Percentiles rank a stretch among this genome's conserved stretches.
These are phyloP conservation scores for Coemansia sp. DNA, from an alignment of 192 early-diverging fungal species.

Conservation along the genomic window DNA sequence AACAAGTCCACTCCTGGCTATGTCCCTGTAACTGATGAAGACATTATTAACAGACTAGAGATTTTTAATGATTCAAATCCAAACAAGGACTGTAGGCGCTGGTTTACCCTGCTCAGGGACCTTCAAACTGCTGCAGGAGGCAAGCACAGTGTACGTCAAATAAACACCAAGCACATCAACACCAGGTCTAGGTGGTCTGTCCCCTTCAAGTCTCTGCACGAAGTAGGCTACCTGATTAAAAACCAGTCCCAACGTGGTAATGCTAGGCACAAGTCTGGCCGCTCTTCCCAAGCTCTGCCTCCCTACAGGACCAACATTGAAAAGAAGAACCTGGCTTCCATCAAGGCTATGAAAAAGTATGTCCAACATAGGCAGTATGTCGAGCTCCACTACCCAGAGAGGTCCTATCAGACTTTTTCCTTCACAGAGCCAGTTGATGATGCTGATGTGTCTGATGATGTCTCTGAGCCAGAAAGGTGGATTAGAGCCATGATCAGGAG, in stretches of 20 bases:
- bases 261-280: conserved; percentile 14
- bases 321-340: conserved; percentile 43
- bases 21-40: conserved; percentile 11
- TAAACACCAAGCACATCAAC: conserved; percentile 56
- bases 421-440: background rate
- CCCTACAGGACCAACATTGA: conserved; percentile 43
- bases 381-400: conserved; percentile 17
- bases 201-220: conserved; percentile 49
- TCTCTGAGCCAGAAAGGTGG: conserved; percentile 48
- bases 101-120: conserved; percentile 29
- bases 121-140: conserved; percentile 29
- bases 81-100: conserved; percentile 32
- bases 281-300: background rate
- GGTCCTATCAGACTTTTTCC: background rate
- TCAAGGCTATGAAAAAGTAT: conserved; percentile 43
- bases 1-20: background rate
- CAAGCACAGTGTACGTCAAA: conserved; percentile 42
- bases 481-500: conserved; percentile 48
- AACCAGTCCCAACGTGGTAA: conserved; percentile 26
- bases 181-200: conserved; percentile 52
- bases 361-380: conserved; percentile 19
- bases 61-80: conserved; percentile 31
- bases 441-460: conserved; percentile 27
- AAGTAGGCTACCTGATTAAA: conserved; percentile 51
- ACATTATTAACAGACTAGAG: conserved; percentile 29